phyloP scores from a whole-genome alignment of 495 filamentous ascomycete genomes.

The Penicillium subrubescens region DNA sequence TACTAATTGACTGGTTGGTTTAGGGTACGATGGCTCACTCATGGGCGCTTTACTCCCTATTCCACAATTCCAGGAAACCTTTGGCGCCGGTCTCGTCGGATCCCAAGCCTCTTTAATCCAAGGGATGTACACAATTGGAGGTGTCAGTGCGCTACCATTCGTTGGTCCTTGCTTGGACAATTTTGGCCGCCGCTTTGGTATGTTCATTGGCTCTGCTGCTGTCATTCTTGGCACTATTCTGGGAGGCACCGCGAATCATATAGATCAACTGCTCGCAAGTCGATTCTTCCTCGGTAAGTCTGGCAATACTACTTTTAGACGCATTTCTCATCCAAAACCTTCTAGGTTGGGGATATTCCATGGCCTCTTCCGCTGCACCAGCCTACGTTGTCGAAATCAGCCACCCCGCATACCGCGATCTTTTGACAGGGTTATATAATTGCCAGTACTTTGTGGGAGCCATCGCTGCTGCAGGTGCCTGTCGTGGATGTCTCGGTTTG shows the following conservation, averaged over 20 bases:
- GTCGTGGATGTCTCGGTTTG: slow-evolving; percentile 32
- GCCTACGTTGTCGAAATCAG: neutral
- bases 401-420: slow-evolving; percentile 45
- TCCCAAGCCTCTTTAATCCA: neutral
- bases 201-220: neutral
- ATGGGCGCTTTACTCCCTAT: neutral
- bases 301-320: neutral
- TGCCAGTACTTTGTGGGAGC: slow-evolving; percentile 56
- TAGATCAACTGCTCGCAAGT: neutral
- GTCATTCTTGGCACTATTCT: neutral
- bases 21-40: neutral
- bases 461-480: slow-evolving; percentile 39
- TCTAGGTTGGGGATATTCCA: neutral
- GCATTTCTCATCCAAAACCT: slow-evolving; percentile 33
- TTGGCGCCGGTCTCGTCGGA: neutral
- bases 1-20: neutral
- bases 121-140: neutral
- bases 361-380: neutral
- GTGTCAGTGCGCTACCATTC: neutral
- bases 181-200: neutral
- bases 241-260: neutral
- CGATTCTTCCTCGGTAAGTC: neutral
- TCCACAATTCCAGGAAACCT: neutral
- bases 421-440: slow-evolving; percentile 59
- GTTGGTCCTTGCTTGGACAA: neutral